Base-by-base conservation (phyloP, 2,329 filamentous ascomycete genomes). In the Sporothrix inflata region DNA sequence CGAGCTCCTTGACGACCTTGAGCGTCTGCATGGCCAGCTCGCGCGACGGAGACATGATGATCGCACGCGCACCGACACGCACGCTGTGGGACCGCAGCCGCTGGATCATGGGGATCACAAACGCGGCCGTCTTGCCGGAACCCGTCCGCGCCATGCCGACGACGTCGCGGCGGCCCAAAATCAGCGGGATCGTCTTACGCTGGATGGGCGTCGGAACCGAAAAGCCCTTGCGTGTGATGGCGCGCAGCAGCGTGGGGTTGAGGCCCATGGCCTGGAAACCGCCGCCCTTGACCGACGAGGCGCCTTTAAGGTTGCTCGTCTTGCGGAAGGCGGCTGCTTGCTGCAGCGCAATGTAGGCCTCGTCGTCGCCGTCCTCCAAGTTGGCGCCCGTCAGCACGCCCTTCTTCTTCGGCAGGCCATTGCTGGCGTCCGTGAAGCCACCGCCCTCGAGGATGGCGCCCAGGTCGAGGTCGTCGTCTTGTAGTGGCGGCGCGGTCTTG, bases 81-180 rank as follows among this genome's bases (percentile, higher is more conserved):
- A 91, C 90, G 79, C 92, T 97, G 81, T 99, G 97, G 30, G 89
- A 88, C 81, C 94, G 97, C 74, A 99, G 85, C 76, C 91, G 92
- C 84, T 99, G 94, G 74, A 99, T 94, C 95, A 99, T 97, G 57
- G 96, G 96, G 75, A 99, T 97, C 34, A 98, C 94, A 81, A 99
- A 99, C 27, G 96, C 96, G 0, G 94, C 96, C 0, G 97, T 99
- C 85, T 99, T 99, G 84, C 96, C 96, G 24, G 94, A 98, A 80
- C 96, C 96, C n/a, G 97, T 99, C 76, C 97, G 88, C 8, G 96
- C 96, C 96, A 99, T 99, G 76, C 94, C 97, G 30, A 99, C 95
- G n/a, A 98, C 93, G 86, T 99, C 96, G 82, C 94, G 93, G 70
- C 92, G 89, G 74, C 97, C 92, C 77, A 98, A 85, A 71, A 99